Percentiles rank a stretch among this genome's conserved stretches.
phyloP scores from a whole-genome alignment of 805 yeast genomes.

The Dipodascopsis uninucleata region DNA sequence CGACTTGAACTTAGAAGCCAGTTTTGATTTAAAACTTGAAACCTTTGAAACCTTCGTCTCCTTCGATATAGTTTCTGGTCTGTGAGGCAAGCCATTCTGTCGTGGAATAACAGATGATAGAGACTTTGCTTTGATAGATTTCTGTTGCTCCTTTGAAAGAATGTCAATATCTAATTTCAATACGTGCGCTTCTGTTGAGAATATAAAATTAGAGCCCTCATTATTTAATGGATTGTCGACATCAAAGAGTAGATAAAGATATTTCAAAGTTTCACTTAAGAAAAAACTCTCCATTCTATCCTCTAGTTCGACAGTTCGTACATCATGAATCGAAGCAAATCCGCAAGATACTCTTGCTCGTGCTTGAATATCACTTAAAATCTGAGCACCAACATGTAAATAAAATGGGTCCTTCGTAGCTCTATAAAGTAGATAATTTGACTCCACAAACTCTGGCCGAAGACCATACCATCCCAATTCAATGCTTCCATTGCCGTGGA shows the following conservation, averaged over 20 bases:
- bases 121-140: slow-evolving; percentile 13
- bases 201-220: slow-evolving; percentile 44
- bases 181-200: slow-evolving; percentile 92
- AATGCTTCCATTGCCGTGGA: slow-evolving; percentile 24
- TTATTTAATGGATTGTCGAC: slow-evolving; percentile 52
- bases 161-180: slow-evolving; percentile 57
- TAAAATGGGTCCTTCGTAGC: slow-evolving; percentile 87
- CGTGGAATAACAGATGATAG: slow-evolving; percentile 2
- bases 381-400: slow-evolving; percentile 65
- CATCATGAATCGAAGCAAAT: slow-evolving; percentile 69
- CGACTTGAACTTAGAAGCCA: not conserved
- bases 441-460: slow-evolving; percentile 88
- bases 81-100: not conserved
- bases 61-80: too few species aligned
- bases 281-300: slow-evolving; percentile 92
- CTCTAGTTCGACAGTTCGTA: slow-evolving; percentile 57
- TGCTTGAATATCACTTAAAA: slow-evolving; percentile 53
- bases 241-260: slow-evolving; percentile 75
- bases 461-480: slow-evolving; percentile 71
- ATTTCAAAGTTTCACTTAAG: slow-evolving; percentile 80
- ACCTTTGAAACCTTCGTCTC: too few species aligned
- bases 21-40: too few species aligned
- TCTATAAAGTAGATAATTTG: slow-evolving; percentile 74
- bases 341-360: slow-evolving; percentile 68
- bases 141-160: slow-evolving; percentile 28